Conservation (phyloP, 257 asterid genomes). For the Lavandula angustifolia region DNA sequence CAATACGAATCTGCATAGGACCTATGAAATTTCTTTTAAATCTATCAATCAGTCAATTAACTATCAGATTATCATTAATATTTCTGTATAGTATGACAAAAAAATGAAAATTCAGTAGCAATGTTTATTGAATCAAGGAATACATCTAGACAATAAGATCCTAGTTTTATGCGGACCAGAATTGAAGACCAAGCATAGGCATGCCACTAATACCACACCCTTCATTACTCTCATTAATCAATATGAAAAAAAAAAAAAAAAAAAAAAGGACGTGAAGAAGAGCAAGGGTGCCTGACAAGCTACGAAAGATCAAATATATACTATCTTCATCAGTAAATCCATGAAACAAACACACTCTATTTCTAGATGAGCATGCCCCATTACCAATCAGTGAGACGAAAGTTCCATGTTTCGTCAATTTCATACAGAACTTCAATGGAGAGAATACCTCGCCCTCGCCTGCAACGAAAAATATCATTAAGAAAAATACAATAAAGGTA, state of each 20-base stretch:
- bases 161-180: not conserved
- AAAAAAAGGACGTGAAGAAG: not conserved
- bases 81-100: not conserved
- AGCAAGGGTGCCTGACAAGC: not conserved
- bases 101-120: not conserved
- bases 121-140: not conserved
- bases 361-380: not conserved
- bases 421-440: not conserved
- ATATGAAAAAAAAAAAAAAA: too few relatives aligned
- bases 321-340: not conserved
- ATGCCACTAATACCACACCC: not conserved
- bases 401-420: constrained; percentile 3
- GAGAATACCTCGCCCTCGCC: not conserved
- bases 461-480: not conserved
- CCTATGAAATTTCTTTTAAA: too few relatives aligned
- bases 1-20: too few relatives aligned
- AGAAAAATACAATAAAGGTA: not conserved
- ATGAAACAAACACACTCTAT: not conserved
- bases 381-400: not conserved
- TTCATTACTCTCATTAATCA: not conserved
- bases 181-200: not conserved
- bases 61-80: too few relatives aligned
- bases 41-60: too few relatives aligned
- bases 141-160: not conserved
- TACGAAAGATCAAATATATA: not conserved